Base-by-base conservation (phyloP, 2,329 filamentous ascomycete species). In the Phoma sp. region DNA sequence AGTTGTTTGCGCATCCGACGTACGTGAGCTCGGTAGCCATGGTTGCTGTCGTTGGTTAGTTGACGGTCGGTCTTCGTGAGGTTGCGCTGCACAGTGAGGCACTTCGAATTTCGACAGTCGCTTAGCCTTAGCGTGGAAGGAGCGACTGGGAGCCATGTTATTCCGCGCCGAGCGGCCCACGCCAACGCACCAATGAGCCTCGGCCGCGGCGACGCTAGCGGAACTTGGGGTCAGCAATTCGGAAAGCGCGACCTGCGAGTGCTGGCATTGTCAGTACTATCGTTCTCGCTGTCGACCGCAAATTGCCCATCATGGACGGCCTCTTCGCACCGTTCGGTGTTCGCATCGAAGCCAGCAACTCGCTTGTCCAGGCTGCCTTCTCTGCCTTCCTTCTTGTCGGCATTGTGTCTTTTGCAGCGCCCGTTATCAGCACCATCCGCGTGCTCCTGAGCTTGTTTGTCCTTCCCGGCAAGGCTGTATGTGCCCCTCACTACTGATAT, bases 391-490 rank as follows among this genome's bases (percentile, higher is more conserved):
- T 75, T 28, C 51, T 72, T 14, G 67, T 66, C 15, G 72, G 72
- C 46, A 58, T 69, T 45, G 66, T 64, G 18, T 60, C 71, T 29
- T 62, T 74, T 34, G 59, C 62, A 55, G 66, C 66, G 39, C 71
- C 70, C 5, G 62, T 81, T 53, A 71, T 79, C 66, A 80, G 77
- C 66, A 79, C 78, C 59, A 70, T 80, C 64, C 67, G 78, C 48
- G 61, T 81, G 46, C 71, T 82, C 32, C 68, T 80, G 47, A 80
- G 78, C 59, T 66, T 82, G 47, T 82, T 82, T 61, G 68, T 82
- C 42, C 65, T 82, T 9, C 79, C 80, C 26, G 80, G 80, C 52
- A 71, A 71, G 58, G 75, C 78, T 29, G 79, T 81, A 73, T 45
- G 78, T 67, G 45, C 40, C 51, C 25, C 40, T 56, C 23, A 21